phyloP scores from a whole-genome alignment of 2,329 filamentous ascomycete genomes.

The Fusarium lateritium region DNA sequence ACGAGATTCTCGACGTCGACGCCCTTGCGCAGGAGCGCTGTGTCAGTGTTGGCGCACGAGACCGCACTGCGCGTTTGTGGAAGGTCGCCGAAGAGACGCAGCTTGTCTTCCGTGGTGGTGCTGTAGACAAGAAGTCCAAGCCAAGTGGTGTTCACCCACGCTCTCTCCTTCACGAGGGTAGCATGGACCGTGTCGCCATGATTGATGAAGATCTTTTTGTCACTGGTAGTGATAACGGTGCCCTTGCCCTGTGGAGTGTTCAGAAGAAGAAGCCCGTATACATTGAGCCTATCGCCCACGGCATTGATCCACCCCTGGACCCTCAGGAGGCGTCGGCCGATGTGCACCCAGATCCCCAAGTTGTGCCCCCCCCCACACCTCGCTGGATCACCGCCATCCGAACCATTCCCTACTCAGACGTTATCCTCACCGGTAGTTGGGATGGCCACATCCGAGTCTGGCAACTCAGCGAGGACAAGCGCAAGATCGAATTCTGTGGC shows the following conservation, averaged over 20 bases:
- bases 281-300: constrained; percentile 85
- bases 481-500: constrained; percentile 80
- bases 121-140: constrained; percentile 67
- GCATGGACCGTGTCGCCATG: constrained; percentile 92
- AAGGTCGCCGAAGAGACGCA: constrained; percentile 97
- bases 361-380: constrained; percentile 76
- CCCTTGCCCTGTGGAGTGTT: constrained; percentile 87
- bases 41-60: constrained; percentile 89
- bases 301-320: constrained; percentile 79
- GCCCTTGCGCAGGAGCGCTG: constrained; percentile 89
- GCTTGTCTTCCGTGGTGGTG: constrained; percentile 92
- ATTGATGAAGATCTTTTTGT: constrained; percentile 91
- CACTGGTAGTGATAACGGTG: constrained; percentile 93
- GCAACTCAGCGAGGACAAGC: constrained; percentile 87
- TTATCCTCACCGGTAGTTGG: constrained; percentile 94
- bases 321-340: constrained; percentile 83
- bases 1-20: constrained; percentile 87
- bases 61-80: constrained; percentile 93
- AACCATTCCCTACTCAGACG: constrained; percentile 89
- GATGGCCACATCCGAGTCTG: constrained; percentile 87
- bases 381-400: constrained; percentile 92
- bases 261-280: constrained; percentile 96
- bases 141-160: constrained; percentile 60
- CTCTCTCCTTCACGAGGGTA: constrained; percentile 80
- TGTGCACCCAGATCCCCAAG: constrained; percentile 70